These are phyloP conservation scores for Aegilops umbellulata DNA, from an alignment of 176 grass and related monocot species.

Conservation along the genomic window DNA sequence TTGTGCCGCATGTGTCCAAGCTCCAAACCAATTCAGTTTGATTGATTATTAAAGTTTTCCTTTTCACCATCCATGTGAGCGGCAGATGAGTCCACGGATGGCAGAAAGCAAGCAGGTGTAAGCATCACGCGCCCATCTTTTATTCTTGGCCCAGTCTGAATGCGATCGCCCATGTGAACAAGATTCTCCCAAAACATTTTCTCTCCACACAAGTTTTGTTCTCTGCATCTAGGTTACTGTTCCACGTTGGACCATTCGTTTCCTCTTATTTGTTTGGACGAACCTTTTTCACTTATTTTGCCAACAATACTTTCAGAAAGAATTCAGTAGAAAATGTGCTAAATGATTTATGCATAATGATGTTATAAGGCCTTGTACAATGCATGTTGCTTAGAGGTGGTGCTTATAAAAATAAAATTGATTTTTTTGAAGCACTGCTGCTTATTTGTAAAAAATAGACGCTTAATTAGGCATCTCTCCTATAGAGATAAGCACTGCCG, in stretches of 20 bases:
- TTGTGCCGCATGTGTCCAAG: background rate
- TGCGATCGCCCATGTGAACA: conserved; percentile 35
- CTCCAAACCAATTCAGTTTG: background rate
- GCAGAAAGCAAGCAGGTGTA: conserved; percentile 16
- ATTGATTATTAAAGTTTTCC: background rate
- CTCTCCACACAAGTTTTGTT: conserved; percentile 10
- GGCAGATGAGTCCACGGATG: conserved; percentile 28
- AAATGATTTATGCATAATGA: no score
- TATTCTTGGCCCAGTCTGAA: conserved; percentile 39
- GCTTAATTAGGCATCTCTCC: no score
- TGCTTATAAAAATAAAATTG: no score
- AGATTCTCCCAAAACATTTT: conserved; percentile 38
- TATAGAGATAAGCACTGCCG: no score
- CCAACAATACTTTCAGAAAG: background rate
- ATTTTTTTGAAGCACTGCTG: no score
- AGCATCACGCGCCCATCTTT: conserved; percentile 34
- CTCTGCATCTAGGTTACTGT: conserved; percentile 5
- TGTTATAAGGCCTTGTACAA: no score
- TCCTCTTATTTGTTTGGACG: no score
- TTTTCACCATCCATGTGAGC: conserved; percentile 10
- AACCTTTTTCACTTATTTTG: background rate
- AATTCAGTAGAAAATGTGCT: background rate
- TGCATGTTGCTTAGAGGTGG: no score
- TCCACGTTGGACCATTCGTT: background rate
- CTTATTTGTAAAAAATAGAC: no score